A percentile compares a stretch with the other conserved stretches of the same genome.
phyloP scores from a whole-genome alignment of 2,329 filamentous ascomycete genomes.

The Trichophyton rubrum region DNA sequence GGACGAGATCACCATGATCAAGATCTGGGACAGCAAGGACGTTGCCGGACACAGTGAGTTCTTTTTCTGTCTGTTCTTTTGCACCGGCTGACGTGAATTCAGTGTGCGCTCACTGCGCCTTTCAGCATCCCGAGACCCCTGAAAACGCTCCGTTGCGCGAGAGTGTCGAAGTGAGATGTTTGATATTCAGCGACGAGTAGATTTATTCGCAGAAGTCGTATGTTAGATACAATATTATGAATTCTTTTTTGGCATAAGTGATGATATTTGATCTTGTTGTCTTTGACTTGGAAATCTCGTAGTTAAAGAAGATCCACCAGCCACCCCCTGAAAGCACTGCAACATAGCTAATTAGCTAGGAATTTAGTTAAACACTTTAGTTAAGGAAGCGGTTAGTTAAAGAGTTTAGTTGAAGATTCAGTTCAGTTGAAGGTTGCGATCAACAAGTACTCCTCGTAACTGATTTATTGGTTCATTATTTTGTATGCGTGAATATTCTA shows the following conservation, averaged over 20 bases:
- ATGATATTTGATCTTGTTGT: too few relatives aligned
- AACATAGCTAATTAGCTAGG: too few relatives aligned
- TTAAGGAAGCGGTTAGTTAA: too few relatives aligned
- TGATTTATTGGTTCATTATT: too few relatives aligned
- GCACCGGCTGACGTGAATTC: not conserved
- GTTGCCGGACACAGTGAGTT: constrained; percentile 32
- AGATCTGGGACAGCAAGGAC: constrained; percentile 58
- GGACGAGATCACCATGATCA: constrained; percentile 57
- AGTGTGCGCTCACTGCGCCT: constrained; percentile 55
- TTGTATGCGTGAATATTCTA: not conserved
- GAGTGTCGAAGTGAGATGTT: constrained; percentile 77
- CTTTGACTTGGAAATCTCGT: too few relatives aligned
- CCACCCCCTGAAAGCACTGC: not conserved
- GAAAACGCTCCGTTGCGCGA: constrained; percentile 61
- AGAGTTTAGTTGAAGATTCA: too few relatives aligned
- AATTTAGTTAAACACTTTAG: too few relatives aligned
- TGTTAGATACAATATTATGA: too few relatives aligned
- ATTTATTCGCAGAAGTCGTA: not conserved
- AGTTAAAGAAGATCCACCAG: not conserved
- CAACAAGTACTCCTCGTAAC: too few relatives aligned
- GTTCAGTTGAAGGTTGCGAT: too few relatives aligned
- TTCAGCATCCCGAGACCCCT: constrained; percentile 60
- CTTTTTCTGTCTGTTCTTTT: not conserved
- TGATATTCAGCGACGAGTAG: constrained; percentile 49
- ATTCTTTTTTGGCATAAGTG: too few relatives aligned